Base-by-base conservation (phyloP, 2,329 filamentous ascomycete species). In the Ophiostoma tasmaniense region DNA sequence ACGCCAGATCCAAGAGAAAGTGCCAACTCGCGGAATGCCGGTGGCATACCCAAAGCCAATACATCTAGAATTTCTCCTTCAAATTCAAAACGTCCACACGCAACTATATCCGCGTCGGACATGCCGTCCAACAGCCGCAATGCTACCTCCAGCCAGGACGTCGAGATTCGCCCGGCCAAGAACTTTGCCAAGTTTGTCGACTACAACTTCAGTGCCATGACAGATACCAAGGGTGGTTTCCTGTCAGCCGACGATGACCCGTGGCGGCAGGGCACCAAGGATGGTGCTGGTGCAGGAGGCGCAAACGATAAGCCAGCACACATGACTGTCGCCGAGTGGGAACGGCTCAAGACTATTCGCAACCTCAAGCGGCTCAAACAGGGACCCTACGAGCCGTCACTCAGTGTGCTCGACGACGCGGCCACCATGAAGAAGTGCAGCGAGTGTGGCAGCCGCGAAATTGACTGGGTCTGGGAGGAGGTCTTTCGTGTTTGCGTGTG, bases 161-260 rank as follows among this genome's bases (percentile, higher is more conserved):
- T 76, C 64, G 77, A 80, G 5, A 88, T 96, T 66, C 88, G 88
- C 68, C 90, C 94, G 0, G 91, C 92, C 52, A 87, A 89, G 75
- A 97, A 96, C 76, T 97, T 98, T 74, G 88, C 91, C 71, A 94
- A 95, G 77, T 98, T 90, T 77, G 93, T 99, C 75, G 95, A 99
- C 76, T 98, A 97, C 80, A 95, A 99, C 78, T 95, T 99, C 80
- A 94, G 91, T 76, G 90, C 94, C 80, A 98, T 99, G 93, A 96
- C 90, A 7, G 95, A 99, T 78, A 98, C 94, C 0, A 97, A 97
- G 76, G 95, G 95, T 71, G 95, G 95, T 0, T 99, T 99, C 78
- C 80, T 99, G 73, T 91, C 90, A n/a, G 85, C 87, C 0, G 91
- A 94, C 71, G 95, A 99, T 76, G 95, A 99, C 78, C 95, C 95